These are phyloP conservation scores for Trametes cinnabarina DNA, from an alignment of 768 basidiomycete species.

Conservation along the genomic window DNA sequence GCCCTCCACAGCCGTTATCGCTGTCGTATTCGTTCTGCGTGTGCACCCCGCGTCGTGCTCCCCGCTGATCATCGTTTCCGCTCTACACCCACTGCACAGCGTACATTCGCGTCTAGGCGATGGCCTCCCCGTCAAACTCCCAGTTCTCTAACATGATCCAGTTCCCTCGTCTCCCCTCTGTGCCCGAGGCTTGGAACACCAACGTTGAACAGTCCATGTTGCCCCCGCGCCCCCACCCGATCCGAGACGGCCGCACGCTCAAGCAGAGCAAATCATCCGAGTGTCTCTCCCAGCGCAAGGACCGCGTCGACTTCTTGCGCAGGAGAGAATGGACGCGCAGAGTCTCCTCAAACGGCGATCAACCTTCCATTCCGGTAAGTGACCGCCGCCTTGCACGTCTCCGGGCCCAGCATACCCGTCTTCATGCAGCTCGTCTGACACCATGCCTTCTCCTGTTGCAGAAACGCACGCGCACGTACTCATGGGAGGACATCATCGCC, in stretches of 20 bases:
- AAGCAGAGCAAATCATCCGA: constrained; percentile 44
- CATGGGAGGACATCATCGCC: constrained; percentile 23
- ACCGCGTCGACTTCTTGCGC: constrained; percentile 52
- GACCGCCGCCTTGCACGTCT: neutral
- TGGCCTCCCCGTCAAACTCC: constrained; percentile 5
- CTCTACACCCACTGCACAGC: neutral
- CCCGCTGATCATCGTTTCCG: neutral
- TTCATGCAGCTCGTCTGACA: neutral
- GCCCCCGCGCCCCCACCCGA: neutral
- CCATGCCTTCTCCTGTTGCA: neutral
- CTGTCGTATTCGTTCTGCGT: neutral
- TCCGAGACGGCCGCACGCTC: constrained; percentile 3
- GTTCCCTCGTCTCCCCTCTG: constrained; percentile 15
- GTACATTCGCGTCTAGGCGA: neutral
- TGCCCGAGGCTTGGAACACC: neutral
- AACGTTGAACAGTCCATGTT: neutral
- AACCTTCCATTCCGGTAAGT: constrained; percentile 4
- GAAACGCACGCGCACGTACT: constrained; percentile 18
- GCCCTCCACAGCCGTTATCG: neutral
- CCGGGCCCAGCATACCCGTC: neutral
- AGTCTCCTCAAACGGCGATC: constrained; percentile 27
- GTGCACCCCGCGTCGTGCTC: neutral
- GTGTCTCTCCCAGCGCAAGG: constrained; percentile 44
- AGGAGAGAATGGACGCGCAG: constrained; percentile 44
- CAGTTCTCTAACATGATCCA: constrained; percentile 13